Percentiles rank a stretch among this genome's conserved stretches.
These are phyloP conservation scores for Calonectria montana DNA, from an alignment of 2,329 filamentous ascomycete genomes.

Conservation along the genomic window DNA sequence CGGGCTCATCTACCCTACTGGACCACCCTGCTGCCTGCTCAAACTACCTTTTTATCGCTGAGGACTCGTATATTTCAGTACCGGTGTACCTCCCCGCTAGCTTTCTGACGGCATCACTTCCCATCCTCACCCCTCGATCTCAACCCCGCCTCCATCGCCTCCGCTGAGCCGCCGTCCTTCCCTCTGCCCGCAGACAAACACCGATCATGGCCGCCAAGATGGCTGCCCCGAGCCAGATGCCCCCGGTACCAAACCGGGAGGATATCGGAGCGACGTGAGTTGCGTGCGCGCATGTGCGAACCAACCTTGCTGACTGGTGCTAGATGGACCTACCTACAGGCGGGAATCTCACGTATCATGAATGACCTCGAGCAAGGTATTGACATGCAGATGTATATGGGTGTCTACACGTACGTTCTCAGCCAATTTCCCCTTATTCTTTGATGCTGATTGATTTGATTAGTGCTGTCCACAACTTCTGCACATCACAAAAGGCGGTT, in stretches of 20 bases:
- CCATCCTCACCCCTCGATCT: conserved; percentile 37
- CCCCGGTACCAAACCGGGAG: conserved; percentile 69
- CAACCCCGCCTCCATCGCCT: conserved; percentile 40
- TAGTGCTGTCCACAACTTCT: conserved; percentile 97
- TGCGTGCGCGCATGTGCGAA: neutral
- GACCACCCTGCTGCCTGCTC: conserved; percentile 1
- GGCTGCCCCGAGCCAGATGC: conserved; percentile 58
- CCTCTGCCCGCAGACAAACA: conserved; percentile 31
- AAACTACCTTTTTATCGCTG: neutral
- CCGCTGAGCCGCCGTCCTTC: conserved; percentile 29
- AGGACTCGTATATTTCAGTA: neutral
- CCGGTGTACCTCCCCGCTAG: neutral
- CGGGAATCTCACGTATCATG: conserved; percentile 94
- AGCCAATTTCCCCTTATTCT: neutral
- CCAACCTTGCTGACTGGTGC: conserved; percentile 36
- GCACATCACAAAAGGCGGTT: conserved; percentile 95
- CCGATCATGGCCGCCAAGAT: conserved; percentile 50
- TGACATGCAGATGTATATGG: conserved; percentile 98
- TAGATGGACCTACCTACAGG: conserved; percentile 91
- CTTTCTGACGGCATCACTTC: conserved; percentile 37
- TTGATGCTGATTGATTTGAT: conserved; percentile 56
- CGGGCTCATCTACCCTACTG: neutral
- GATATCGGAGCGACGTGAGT: conserved; percentile 66
- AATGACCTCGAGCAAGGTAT: conserved; percentile 89
- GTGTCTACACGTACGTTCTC: conserved; percentile 84